Conservation (phyloP, 1,139 yeast genomes). For the Candida pseudoviswanathii region DNA sequence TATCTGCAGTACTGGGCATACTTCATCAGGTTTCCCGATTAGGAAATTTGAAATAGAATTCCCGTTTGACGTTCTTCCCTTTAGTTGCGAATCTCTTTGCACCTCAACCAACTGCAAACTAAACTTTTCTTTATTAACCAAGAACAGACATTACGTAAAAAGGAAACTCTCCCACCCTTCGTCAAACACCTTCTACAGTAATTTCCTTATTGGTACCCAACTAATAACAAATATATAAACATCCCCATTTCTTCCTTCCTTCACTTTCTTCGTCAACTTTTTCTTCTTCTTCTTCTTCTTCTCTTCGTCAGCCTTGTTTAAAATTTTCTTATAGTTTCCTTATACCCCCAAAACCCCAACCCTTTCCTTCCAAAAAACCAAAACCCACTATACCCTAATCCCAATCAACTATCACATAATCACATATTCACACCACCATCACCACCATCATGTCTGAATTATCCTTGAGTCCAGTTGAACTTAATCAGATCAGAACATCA, state of each 20-base stretch:
- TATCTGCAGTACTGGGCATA: too few species aligned
- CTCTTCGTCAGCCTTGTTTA: neutral
- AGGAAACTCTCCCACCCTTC: neutral
- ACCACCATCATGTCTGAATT: slow-evolving; percentile 15
- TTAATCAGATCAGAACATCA: slow-evolving; percentile 26
- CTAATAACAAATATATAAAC: slow-evolving; percentile 8
- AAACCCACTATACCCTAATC: neutral
- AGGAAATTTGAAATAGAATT: neutral
- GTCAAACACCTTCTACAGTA: neutral
- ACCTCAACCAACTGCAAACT: neutral
- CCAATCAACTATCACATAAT: neutral
- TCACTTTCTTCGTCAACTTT: neutral
- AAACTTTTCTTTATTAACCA: neutral
- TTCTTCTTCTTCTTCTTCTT: neutral
- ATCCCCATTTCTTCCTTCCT: neutral
- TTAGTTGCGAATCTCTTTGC: neutral
- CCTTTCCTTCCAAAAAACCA: neutral
- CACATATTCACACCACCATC: neutral
- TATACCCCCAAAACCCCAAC: slow-evolving; percentile 1
- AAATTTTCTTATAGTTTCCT: slow-evolving; percentile 1
- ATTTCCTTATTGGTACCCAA: neutral
- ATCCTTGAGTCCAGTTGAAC: slow-evolving; percentile 14
- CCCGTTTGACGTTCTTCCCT: neutral
- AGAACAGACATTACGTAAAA: slow-evolving; percentile 2
- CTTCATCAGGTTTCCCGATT: neutral